A percentile compares a stretch with the other conserved stretches of the same genome.
These are phyloP conservation scores for Penicillium sp. DNA, from an alignment of 2,329 filamentous ascomycete species.

Conservation along the genomic window DNA sequence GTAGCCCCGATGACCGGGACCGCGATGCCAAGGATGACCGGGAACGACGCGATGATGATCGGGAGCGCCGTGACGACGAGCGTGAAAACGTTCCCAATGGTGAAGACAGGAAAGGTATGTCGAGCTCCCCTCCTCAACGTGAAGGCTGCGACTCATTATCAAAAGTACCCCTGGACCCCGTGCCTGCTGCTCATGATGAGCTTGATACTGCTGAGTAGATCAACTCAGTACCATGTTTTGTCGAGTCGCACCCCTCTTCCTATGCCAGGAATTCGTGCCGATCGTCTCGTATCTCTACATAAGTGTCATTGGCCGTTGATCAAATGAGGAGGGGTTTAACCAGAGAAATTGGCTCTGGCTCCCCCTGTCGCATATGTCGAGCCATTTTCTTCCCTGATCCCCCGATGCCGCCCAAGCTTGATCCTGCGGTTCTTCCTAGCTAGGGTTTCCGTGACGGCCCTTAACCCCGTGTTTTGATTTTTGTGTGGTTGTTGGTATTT, in stretches of 20 bases:
- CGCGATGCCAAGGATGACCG: constrained; percentile 24
- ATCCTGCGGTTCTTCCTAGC: not conserved
- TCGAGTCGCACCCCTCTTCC: not conserved
- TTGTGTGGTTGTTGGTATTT: constrained; percentile 21
- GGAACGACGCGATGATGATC: constrained; percentile 58
- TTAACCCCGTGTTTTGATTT: constrained; percentile 1
- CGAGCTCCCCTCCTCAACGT: not conserved
- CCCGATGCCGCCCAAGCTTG: not conserved
- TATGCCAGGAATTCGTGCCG: not conserved
- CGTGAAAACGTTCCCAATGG: constrained; percentile 78
- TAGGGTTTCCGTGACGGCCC: not conserved
- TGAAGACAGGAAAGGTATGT: constrained; percentile 83
- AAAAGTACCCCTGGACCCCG: constrained; percentile 66
- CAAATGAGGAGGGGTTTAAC: not conserved
- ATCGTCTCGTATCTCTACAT: not conserved
- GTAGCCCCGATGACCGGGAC: constrained; percentile 25
- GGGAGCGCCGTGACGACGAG: constrained; percentile 68
- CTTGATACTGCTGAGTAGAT: constrained; percentile 85
- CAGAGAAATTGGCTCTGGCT: not conserved
- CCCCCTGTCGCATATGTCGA: not conserved
- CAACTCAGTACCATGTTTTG: constrained; percentile 18
- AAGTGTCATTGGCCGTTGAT: not conserved
- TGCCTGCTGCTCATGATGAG: constrained; percentile 84
- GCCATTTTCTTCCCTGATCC: not conserved
- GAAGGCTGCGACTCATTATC: constrained; percentile 7